phyloP scores from a whole-genome alignment of 768 basidiomycete genomes.

The Boletellus ananiceps region DNA sequence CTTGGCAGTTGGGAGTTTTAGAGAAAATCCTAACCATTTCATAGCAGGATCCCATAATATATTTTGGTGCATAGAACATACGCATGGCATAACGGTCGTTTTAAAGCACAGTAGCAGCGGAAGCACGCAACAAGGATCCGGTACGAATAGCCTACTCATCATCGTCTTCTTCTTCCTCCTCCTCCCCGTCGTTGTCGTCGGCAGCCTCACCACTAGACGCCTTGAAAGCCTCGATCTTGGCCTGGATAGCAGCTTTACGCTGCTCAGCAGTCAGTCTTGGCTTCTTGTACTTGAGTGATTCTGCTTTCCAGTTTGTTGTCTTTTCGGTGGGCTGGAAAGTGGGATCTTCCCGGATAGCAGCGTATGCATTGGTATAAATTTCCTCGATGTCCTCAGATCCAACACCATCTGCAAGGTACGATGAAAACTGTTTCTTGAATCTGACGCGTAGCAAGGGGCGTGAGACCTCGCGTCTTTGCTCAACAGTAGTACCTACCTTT shows the following conservation, averaged over 20 bases:
- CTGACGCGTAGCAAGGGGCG: slow-evolving; percentile 34
- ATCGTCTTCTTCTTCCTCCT: slow-evolving; percentile 23
- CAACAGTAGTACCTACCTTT: slow-evolving; percentile 51
- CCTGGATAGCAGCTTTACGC: slow-evolving; percentile 75
- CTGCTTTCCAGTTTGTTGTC: slow-evolving; percentile 86
- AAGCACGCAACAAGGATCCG: slow-evolving; percentile 1
- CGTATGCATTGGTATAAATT: slow-evolving; percentile 88
- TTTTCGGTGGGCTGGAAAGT: slow-evolving; percentile 87
- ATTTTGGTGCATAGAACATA: slow-evolving; percentile 18
- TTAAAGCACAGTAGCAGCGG: slow-evolving; percentile 4
- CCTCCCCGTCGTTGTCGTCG: slow-evolving; percentile 38
- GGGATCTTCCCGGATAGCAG: slow-evolving; percentile 94
- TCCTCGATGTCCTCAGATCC: slow-evolving; percentile 98
- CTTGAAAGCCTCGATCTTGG: slow-evolving; percentile 90
- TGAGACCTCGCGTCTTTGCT: slow-evolving; percentile 3
- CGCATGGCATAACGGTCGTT: slow-evolving; percentile 12
- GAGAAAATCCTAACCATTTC: slow-evolving; percentile 31
- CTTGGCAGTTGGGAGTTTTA: slow-evolving; percentile 54
- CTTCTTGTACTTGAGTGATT: slow-evolving; percentile 66
- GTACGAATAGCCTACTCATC: slow-evolving; percentile 51
- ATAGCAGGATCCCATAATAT: slow-evolving; percentile 8
- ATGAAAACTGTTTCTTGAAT: slow-evolving; percentile 96
- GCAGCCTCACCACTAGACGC: slow-evolving; percentile 45
- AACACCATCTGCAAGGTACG: slow-evolving; percentile 92
- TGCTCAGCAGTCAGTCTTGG: slow-evolving; percentile 68